Evolutionary conservation across 176 grass and related monocot genomes (phyloP).

Genomic region (Oryza meridionalis): DNA sequence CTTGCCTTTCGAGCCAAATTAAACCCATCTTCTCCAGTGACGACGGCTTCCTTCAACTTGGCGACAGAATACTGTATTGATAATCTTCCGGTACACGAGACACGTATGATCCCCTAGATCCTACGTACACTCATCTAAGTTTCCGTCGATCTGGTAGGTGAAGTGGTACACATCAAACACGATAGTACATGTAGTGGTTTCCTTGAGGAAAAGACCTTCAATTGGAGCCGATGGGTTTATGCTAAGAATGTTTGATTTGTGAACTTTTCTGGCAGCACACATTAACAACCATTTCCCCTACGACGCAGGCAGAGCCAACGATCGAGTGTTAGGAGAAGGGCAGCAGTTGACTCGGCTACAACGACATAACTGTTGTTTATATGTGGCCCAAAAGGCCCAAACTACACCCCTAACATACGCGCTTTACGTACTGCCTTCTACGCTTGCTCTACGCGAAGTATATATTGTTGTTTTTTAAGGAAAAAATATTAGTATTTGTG

Average conservation of each 20-base stretch:
- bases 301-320: background rate
- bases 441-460: background rate
- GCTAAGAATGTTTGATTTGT: background rate
- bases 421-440: constrained; percentile 14
- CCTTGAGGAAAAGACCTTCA: background rate
- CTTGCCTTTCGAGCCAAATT: constrained; percentile 42
- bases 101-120: background rate
- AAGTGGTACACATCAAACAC: background rate
- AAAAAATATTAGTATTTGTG: background rate
- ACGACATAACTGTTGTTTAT: background rate
- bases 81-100: constrained; percentile 9
- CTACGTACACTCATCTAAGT: too few relatives aligned
- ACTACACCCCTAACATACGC: background rate
- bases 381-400: background rate
- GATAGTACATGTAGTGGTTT: background rate
- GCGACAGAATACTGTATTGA: constrained; percentile 3
- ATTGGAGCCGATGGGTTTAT: background rate
- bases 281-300: background rate
- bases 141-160: background rate
- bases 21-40: background rate
- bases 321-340: background rate
- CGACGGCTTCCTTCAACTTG: background rate
- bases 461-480: background rate
- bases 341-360: constrained; percentile 28
- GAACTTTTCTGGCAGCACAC: background rate